Evolutionary conservation across 1,139 yeast genomes (phyloP).

Genomic region (Wickerhamomyces sp.): DNA sequence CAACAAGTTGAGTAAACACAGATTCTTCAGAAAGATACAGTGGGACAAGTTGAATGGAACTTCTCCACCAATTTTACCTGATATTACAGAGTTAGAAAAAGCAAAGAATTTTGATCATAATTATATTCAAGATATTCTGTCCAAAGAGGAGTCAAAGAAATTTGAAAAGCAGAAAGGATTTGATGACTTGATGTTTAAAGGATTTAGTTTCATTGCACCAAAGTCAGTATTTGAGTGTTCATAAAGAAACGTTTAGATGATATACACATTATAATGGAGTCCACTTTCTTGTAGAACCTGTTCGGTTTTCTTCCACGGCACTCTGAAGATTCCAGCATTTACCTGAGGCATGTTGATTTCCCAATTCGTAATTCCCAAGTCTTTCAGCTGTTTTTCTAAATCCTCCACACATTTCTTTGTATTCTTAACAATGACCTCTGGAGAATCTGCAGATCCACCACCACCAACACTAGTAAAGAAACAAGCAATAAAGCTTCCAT

Average conservation of each 20-base stretch:
- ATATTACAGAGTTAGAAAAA: constrained; percentile 71
- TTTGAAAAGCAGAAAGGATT: constrained; percentile 1
- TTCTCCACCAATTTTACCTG: constrained; percentile 67
- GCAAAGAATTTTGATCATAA: constrained; percentile 90
- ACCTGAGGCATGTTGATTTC: constrained; percentile 58
- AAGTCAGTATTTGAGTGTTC: constrained; percentile 12
- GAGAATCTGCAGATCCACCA: constrained; percentile 32
- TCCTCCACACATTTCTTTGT: constrained; percentile 48
- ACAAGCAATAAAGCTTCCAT: constrained; percentile 61
- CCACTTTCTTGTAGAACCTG: constrained; percentile 34
- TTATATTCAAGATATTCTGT: constrained; percentile 54
- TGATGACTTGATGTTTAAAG: constrained; percentile 16
- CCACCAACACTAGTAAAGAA: constrained; percentile 52
- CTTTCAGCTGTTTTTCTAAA: constrained; percentile 35
- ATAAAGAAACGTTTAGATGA: too few species aligned
- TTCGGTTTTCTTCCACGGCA: constrained; percentile 75
- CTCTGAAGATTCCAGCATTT: constrained; percentile 74
- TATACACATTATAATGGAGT: constrained; percentile 39
- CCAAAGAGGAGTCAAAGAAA: constrained; percentile 2
- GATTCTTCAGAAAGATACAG: constrained; percentile 73
- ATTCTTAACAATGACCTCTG: constrained; percentile 39
- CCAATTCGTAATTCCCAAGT: constrained; percentile 4
- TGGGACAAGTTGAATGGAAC: constrained; percentile 54
- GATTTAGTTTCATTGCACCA: constrained; percentile 23
- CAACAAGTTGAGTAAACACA: constrained; percentile 64